phyloP scores from a whole-genome alignment of 176 grass and related monocot genomes.

The Oryza punctata region DNA sequence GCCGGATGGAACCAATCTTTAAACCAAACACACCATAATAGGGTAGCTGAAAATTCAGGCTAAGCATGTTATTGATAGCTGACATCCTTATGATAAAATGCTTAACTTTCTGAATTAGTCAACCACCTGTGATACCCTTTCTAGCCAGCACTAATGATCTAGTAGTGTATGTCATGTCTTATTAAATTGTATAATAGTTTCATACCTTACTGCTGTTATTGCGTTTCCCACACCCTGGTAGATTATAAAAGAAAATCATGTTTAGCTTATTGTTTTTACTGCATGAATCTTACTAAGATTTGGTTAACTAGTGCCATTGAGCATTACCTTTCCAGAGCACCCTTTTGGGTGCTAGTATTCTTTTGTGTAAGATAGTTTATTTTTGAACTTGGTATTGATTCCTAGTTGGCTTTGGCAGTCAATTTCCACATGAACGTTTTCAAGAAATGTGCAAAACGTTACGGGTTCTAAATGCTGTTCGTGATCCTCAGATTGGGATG shows the following conservation, averaged over 20 bases:
- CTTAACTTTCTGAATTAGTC: slow-evolving; percentile 14
- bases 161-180: background rate
- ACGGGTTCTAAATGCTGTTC: slow-evolving; percentile 89
- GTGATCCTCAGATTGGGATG: slow-evolving; percentile 78
- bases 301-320: background rate
- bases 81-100: background rate
- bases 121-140: slow-evolving; percentile 2
- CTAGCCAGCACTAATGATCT: slow-evolving; percentile 3
- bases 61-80: slow-evolving; percentile 13
- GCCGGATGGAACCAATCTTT: background rate
- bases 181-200: slow-evolving; percentile 9
- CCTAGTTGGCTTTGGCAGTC: slow-evolving; percentile 99
- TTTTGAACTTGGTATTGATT: slow-evolving; percentile 83
- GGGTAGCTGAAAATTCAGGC: slow-evolving; percentile 7
- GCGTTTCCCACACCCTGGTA: background rate
- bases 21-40: background rate
- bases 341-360: slow-evolving; percentile 24
- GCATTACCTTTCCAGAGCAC: background rate
- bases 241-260: background rate
- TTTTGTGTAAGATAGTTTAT: slow-evolving; percentile 51
- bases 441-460: slow-evolving; percentile 98
- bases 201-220: slow-evolving; percentile 2
- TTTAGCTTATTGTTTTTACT: slow-evolving; percentile 13
- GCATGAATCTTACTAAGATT: slow-evolving; percentile 10
- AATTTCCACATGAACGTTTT: slow-evolving; percentile 78